Evolutionary conservation across 345 rosid genomes (phyloP).

Genomic region (Ceriops zippeliana): DNA sequence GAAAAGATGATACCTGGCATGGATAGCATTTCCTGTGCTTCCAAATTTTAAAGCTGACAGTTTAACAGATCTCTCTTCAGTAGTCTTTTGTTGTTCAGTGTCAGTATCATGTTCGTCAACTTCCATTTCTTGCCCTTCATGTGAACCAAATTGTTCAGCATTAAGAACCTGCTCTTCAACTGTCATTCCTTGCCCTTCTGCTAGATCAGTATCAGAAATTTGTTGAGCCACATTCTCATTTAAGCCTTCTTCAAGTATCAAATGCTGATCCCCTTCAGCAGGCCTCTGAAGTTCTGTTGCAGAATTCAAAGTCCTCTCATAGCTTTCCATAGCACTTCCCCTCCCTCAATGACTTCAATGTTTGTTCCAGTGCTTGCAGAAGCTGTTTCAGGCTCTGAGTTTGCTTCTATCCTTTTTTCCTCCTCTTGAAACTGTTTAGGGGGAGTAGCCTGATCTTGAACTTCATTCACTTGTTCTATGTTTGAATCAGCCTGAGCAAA

Average conservation of each 20-base stretch:
- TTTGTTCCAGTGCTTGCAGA: not conserved
- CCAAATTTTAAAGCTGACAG: conserved; percentile 11
- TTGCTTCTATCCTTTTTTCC: conserved; percentile 5
- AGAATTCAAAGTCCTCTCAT: conserved; percentile 5
- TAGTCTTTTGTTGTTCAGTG: conserved; percentile 20
- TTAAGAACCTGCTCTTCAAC: conserved; percentile 26
- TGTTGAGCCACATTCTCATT: not conserved
- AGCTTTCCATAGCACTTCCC: conserved; percentile 7
- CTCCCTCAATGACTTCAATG: conserved; percentile 3
- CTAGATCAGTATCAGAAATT: conserved; percentile 11
- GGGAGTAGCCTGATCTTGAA: conserved; percentile 27
- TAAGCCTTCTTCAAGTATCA: conserved; percentile 5
- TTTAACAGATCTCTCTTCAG: conserved; percentile 25
- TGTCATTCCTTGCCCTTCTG: conserved; percentile 16
- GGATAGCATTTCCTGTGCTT: conserved; percentile 28
- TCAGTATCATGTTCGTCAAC: conserved; percentile 34
- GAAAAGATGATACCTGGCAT: conserved; percentile 41
- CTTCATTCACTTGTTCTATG: conserved; percentile 22
- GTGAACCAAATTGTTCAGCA: conserved; percentile 29
- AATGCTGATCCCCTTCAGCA: conserved; percentile 11
- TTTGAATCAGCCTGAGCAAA: conserved; percentile 28
- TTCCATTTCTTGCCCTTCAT: conserved; percentile 37
- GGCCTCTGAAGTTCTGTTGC: conserved; percentile 3
- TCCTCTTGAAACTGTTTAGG: conserved; percentile 19
- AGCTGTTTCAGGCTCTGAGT: conserved; percentile 18